These are phyloP conservation scores for Boletus sp. DNA, from an alignment of 1,284 basidiomycete species.

Conservation along the genomic window DNA sequence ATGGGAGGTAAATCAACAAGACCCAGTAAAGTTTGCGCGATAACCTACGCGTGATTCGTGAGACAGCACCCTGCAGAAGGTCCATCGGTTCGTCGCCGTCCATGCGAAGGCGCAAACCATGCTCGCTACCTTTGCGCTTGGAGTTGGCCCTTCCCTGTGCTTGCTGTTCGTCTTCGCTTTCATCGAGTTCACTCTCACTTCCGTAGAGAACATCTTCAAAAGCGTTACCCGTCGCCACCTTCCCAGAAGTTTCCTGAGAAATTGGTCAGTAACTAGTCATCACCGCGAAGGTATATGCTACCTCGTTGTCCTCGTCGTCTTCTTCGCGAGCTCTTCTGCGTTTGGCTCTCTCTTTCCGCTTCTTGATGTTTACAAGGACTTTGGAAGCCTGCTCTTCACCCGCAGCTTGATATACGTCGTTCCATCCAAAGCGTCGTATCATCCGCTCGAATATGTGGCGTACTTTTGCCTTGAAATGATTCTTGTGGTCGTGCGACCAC, in stretches of 20 bases:
- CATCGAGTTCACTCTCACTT: conserved; percentile 82
- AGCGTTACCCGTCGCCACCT: conserved; percentile 70
- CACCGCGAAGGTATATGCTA: conserved; percentile 17
- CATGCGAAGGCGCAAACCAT: conserved; percentile 67
- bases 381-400: conserved; percentile 73
- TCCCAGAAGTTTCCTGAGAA: conserved; percentile 38
- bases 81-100: conserved; percentile 97
- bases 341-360: conserved; percentile 81
- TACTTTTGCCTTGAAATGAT: conserved; percentile 97
- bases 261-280: conserved; percentile 8
- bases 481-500: conserved; percentile 97
- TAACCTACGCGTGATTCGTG: conserved; percentile 70
- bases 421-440: conserved; percentile 87
- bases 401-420: conserved; percentile 75
- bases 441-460: conserved; percentile 96
- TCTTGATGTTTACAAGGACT: conserved; percentile 45
- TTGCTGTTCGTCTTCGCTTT: conserved; percentile 65
- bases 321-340: conserved; percentile 59
- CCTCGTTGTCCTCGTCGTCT: conserved; percentile 52
- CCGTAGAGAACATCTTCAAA: conserved; percentile 96
- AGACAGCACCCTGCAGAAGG: conserved; percentile 80
- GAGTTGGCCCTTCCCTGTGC: conserved; percentile 26
- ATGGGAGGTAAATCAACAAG: conserved; percentile 11
- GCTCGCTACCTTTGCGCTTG: conserved; percentile 38
- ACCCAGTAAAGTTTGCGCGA: neutral